These are phyloP conservation scores for Umbelopsis sp. DNA, from an alignment of 371 early-diverging fungal species.

Conservation along the genomic window DNA sequence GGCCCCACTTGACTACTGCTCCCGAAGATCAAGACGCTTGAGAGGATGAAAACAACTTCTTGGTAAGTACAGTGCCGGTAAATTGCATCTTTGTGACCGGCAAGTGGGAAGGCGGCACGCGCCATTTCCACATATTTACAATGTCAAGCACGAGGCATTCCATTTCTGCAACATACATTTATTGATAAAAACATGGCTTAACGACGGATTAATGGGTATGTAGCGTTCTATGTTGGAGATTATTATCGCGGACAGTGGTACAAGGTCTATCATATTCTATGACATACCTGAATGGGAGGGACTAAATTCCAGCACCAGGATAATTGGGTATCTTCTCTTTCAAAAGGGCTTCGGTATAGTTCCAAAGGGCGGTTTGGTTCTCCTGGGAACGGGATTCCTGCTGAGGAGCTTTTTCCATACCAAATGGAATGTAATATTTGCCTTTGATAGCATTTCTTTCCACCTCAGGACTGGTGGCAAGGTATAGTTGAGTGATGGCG, in stretches of 20 bases:
- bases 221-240: neutral
- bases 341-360: constrained; percentile 40
- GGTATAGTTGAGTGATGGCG: constrained; percentile 64
- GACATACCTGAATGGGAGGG: neutral
- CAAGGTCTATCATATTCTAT: neutral
- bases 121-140: no score
- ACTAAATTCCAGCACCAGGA: constrained; percentile 32
- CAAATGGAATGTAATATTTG: constrained; percentile 40
- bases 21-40: no score
- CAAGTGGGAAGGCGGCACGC: no score
- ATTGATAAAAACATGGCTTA: no score
- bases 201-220: no score
- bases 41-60: no score
- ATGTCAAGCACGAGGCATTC: no score
- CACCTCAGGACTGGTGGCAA: constrained; percentile 69
- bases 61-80: no score
- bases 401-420: constrained; percentile 16
- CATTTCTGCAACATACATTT: no score
- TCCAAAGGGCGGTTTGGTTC: constrained; percentile 37
- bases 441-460: constrained; percentile 53
- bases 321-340: constrained; percentile 43
- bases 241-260: neutral
- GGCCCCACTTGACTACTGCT: no score
- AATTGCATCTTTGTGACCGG: no score
- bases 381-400: constrained; percentile 24